Evolutionary conservation across 352 stramenopile genomes (phyloP).

Genomic region (Pythium phragmitis): DNA sequence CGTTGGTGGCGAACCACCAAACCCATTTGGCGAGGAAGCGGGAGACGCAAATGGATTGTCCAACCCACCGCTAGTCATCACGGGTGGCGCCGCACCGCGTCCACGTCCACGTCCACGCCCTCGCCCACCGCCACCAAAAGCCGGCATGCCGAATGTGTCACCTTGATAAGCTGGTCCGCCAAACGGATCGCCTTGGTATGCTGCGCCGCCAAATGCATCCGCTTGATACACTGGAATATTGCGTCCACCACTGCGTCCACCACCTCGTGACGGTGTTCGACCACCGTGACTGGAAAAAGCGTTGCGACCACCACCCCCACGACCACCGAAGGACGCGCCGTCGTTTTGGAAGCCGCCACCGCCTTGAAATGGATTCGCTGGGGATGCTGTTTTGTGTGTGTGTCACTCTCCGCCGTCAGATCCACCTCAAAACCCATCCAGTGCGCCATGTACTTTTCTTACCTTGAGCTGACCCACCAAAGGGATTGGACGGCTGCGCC

Average conservation of each 20-base stretch:
- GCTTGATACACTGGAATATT: neutral
- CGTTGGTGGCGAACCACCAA: neutral
- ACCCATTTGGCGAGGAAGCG: neutral
- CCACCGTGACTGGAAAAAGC: slow-evolving; percentile 13
- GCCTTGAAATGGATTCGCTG: slow-evolving; percentile 27
- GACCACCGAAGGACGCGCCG: slow-evolving; percentile 14
- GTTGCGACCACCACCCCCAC: slow-evolving; percentile 7
- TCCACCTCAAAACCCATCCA: neutral
- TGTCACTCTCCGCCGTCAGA: neutral
- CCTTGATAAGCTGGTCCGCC: neutral
- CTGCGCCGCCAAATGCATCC: neutral
- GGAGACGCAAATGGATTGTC: slow-evolving; percentile 11
- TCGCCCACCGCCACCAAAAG: neutral
- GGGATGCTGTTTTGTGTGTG: slow-evolving; percentile 7
- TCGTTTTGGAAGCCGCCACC: slow-evolving; percentile 7
- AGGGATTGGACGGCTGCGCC: slow-evolving; percentile 16
- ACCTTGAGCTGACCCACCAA: slow-evolving; percentile 25
- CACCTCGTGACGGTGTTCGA: slow-evolving; percentile 5
- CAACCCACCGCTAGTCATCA: slow-evolving; percentile 1
- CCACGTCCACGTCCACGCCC: neutral
- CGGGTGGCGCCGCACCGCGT: neutral
- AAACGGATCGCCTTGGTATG: neutral
- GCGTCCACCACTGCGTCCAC: slow-evolving; percentile 16
- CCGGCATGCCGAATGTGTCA: neutral
- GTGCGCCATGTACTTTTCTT: neutral